Conservation (phyloP, 495 filamentous ascomycete species). For the Cenococcum geophilum region DNA sequence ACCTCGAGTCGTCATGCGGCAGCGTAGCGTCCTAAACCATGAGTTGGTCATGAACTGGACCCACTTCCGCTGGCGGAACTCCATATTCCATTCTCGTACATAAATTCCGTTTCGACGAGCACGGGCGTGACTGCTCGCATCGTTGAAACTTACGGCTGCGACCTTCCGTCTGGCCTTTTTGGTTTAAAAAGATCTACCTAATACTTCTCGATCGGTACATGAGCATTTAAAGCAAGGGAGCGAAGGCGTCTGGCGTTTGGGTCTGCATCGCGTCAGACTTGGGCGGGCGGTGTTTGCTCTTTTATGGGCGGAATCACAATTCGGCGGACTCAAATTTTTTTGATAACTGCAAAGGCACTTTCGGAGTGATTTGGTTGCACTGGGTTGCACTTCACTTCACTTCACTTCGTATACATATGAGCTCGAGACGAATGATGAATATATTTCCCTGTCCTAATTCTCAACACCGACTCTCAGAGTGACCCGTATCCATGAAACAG, state of each 20-base stretch:
- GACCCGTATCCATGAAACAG: not conserved
- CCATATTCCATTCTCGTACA: constrained; percentile 24
- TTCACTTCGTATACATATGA: constrained; percentile 8
- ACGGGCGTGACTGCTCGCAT: constrained; percentile 13
- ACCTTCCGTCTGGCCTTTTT: constrained; percentile 5
- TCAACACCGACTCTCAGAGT: not conserved
- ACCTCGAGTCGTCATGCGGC: constrained; percentile 18
- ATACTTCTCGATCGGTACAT: not conserved
- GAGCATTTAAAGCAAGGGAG: constrained; percentile 19
- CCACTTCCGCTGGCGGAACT: constrained; percentile 6
- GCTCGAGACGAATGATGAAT: constrained; percentile 15
- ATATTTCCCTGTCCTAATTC: not conserved
- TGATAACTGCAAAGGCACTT: not conserved
- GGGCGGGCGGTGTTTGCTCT: constrained; percentile 15
- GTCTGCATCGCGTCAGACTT: constrained; percentile 18
- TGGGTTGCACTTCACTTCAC: not conserved
- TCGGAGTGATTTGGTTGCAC: not conserved
- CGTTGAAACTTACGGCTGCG: not conserved
- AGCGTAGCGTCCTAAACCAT: constrained; percentile 10
- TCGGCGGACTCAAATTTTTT: not conserved
- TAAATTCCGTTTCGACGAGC: constrained; percentile 11
- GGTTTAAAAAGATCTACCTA: constrained; percentile 2
- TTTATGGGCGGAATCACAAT: not conserved
- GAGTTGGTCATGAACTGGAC: not conserved
- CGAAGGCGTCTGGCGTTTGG: constrained; percentile 19